Percentiles rank a stretch among this genome's conserved stretches.
These are phyloP conservation scores for Silene latifolia DNA, from an alignment of 148 eudicot genomes.

Conservation along the genomic window DNA sequence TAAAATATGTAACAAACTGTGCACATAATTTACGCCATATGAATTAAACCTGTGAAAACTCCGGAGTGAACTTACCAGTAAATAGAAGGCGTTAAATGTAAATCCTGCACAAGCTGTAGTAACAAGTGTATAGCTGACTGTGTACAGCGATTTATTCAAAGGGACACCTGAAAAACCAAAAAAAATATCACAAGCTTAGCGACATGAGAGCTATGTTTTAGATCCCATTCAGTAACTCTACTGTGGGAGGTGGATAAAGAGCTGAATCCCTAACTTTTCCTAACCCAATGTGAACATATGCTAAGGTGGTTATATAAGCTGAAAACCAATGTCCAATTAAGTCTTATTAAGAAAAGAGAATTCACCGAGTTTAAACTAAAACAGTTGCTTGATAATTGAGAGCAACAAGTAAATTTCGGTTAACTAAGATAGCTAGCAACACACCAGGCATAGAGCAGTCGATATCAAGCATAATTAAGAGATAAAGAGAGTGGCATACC, in stretches of 20 bases:
- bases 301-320: too few species aligned
- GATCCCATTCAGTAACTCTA: neutral
- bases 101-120: slow-evolving; percentile 72
- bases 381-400: neutral
- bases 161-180: slow-evolving; percentile 56
- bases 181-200: too few species aligned
- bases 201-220: neutral
- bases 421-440: neutral
- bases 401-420: neutral
- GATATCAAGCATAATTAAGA: neutral
- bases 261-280: neutral
- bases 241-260: neutral
- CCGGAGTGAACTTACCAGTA: slow-evolving; percentile 45
- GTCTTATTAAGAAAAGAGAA: too few species aligned
- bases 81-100: slow-evolving; percentile 61
- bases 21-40: too few species aligned
- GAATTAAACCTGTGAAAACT: neutral
- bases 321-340: too few species aligned
- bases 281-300: too few species aligned
- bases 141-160: slow-evolving; percentile 66
- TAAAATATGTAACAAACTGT: too few species aligned
- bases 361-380: too few species aligned
- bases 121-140: slow-evolving; percentile 65
- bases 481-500: slow-evolving; percentile 37
- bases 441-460: neutral